Percentiles rank a stretch among this genome's conserved stretches.
phyloP scores from a whole-genome alignment of 495 filamentous ascomycete species.

The Trichocladium antarcticum region DNA sequence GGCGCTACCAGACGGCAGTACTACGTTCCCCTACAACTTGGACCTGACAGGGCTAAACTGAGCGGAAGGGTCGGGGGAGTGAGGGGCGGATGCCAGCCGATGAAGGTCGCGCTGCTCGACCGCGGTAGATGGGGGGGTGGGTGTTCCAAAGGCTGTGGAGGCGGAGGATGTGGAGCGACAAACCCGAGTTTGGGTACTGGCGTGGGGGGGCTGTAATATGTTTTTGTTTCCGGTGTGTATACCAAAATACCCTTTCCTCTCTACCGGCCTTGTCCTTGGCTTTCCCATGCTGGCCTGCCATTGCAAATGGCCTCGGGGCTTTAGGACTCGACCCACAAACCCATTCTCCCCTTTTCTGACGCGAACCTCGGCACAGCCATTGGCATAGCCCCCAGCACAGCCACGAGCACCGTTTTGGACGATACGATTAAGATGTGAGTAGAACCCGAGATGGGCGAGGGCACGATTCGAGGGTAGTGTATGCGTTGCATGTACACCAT shows the following conservation, averaged over 20 bases:
- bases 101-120: neutral
- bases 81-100: neutral
- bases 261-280: slow-evolving; percentile 20
- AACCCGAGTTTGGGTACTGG: neutral
- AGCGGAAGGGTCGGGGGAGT: neutral
- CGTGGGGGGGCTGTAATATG: neutral
- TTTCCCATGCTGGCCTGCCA: too few species aligned
- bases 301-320: too few species aligned
- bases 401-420: slow-evolving; percentile 28
- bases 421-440: slow-evolving; percentile 46
- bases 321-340: too few species aligned
- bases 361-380: neutral
- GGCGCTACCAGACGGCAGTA: neutral
- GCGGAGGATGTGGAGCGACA: neutral
- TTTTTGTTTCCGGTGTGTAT: neutral
- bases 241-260: neutral
- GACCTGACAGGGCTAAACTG: slow-evolving; percentile 9
- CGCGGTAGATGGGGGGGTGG: neutral
- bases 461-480: too few species aligned
- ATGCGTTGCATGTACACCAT: too few species aligned
- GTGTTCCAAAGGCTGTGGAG: neutral
- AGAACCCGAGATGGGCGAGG: too few species aligned
- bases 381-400: neutral
- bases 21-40: slow-evolving; percentile 13
- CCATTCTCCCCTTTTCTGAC: slow-evolving; percentile 30